phyloP scores from a whole-genome alignment of 169 alveolate genomes.

The Plasmodium malariae region DNA sequence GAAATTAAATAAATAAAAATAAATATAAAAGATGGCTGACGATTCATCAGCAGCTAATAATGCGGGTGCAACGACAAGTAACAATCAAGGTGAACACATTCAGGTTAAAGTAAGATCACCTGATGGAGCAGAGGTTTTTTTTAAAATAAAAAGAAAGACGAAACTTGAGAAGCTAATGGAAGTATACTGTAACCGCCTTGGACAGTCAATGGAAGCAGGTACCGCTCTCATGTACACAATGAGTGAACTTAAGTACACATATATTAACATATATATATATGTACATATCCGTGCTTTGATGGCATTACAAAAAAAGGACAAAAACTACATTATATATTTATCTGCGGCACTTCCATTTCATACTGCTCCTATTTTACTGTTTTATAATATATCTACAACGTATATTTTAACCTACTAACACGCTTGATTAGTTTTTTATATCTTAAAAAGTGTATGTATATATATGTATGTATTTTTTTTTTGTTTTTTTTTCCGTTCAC shows the following conservation, averaged over 20 bases:
- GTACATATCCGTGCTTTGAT: too few relatives aligned
- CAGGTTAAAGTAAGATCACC: conserved; percentile 89
- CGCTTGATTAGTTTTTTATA: not conserved
- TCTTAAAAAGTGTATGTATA: not conserved
- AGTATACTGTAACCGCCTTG: conserved; percentile 96
- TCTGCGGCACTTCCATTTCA: not conserved
- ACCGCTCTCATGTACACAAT: too few relatives aligned
- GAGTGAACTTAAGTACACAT: too few relatives aligned
- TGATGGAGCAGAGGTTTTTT: conserved; percentile 97
- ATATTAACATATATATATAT: too few relatives aligned
- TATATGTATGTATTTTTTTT: not conserved
- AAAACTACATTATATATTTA: not conserved
- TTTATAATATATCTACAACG: not conserved
- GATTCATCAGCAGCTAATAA: conserved; percentile 39
- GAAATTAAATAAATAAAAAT: too few relatives aligned
- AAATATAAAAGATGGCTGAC: conserved; percentile 51
- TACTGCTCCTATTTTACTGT: not conserved
- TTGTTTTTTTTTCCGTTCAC: conserved; percentile 22
- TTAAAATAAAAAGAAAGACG: conserved; percentile 95
- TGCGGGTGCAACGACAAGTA: conserved; percentile 16
- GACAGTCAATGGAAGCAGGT: conserved; percentile 92
- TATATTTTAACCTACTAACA: not conserved
- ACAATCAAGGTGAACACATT: conserved; percentile 81
- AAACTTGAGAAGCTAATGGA: conserved; percentile 97
- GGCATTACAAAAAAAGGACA: too few relatives aligned